phyloP scores from a whole-genome alignment of 2,329 filamentous ascomycete species.

The Pseudodiploospora longispora region DNA sequence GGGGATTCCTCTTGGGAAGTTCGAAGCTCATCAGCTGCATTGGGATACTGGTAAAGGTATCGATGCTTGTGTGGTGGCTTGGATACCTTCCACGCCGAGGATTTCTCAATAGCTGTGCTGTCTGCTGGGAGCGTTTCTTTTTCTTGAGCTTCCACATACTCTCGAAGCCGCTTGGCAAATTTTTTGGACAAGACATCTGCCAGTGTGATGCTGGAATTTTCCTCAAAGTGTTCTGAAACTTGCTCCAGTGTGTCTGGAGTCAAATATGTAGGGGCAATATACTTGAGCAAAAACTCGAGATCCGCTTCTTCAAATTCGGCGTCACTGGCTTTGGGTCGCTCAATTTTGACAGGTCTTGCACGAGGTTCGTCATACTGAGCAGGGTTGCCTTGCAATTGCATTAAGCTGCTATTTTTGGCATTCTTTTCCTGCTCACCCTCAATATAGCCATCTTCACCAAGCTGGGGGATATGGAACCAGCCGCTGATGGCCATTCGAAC shows the following conservation, averaged over 20 bases:
- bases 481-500: slow-evolving; percentile 97
- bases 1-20: slow-evolving; percentile 41
- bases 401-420: slow-evolving; percentile 81
- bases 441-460: slow-evolving; percentile 87
- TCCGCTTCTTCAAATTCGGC: slow-evolving; percentile 65
- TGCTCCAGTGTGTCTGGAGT: slow-evolving; percentile 85
- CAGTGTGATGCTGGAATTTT: slow-evolving; percentile 77
- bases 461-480: slow-evolving; percentile 97
- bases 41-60: slow-evolving; percentile 69
- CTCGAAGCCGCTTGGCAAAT: slow-evolving; percentile 64
- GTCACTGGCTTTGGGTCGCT: slow-evolving; percentile 36
- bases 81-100: slow-evolving; percentile 64
- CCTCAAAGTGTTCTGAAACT: slow-evolving; percentile 69
- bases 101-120: slow-evolving; percentile 49
- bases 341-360: slow-evolving; percentile 43
- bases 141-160: slow-evolving; percentile 63
- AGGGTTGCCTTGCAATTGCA: slow-evolving; percentile 85
- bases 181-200: slow-evolving; percentile 69
- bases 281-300: slow-evolving; percentile 82
- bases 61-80: slow-evolving; percentile 92
- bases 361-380: slow-evolving; percentile 82
- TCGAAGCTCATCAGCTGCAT: slow-evolving; percentile 27
- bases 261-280: slow-evolving; percentile 82
- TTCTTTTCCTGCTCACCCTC: slow-evolving; percentile 81
- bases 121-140: slow-evolving; percentile 34